These are phyloP conservation scores for Aspergillus piperis DNA, from an alignment of 2,329 filamentous ascomycete genomes.

Conservation along the genomic window DNA sequence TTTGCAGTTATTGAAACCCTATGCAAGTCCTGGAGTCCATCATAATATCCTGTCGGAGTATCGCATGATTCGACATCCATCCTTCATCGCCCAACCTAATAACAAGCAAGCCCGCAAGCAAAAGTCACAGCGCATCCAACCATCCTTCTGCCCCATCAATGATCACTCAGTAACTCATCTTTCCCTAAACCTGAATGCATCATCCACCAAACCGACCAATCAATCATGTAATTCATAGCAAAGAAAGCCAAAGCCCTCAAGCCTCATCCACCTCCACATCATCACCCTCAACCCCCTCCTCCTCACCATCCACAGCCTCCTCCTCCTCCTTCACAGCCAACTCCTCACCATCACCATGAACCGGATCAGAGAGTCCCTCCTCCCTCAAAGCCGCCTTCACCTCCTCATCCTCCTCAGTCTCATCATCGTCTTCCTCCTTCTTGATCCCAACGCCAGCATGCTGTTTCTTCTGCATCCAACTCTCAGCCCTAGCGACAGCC, in stretches of 20 bases:
- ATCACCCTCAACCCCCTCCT: neutral
- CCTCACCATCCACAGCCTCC: neutral
- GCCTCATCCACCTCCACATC: neutral
- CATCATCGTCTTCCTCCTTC: neutral
- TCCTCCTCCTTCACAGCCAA: neutral
- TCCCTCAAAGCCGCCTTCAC: neutral
- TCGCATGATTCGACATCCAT: no score
- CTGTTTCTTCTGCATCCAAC: slow-evolving; percentile 1
- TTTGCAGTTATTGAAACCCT: neutral
- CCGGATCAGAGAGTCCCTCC: neutral
- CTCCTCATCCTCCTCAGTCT: neutral
- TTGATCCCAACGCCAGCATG: neutral
- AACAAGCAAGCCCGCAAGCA: no score
- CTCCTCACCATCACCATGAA: neutral
- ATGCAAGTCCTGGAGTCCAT: no score
- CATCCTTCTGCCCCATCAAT: no score
- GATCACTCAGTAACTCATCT: no score
- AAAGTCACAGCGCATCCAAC: no score
- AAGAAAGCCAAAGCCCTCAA: neutral
- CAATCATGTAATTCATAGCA: neutral
- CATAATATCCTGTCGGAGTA: no score
- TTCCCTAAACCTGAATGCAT: no score
- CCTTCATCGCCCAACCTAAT: no score
- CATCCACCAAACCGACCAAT: neutral
- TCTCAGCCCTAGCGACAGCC: slow-evolving; percentile 15